Evolutionary conservation across 768 basidiomycete genomes (phyloP), one percentile per base, ranked within the genome.

Genomic region (Pulveroboletus sp.): DNA sequence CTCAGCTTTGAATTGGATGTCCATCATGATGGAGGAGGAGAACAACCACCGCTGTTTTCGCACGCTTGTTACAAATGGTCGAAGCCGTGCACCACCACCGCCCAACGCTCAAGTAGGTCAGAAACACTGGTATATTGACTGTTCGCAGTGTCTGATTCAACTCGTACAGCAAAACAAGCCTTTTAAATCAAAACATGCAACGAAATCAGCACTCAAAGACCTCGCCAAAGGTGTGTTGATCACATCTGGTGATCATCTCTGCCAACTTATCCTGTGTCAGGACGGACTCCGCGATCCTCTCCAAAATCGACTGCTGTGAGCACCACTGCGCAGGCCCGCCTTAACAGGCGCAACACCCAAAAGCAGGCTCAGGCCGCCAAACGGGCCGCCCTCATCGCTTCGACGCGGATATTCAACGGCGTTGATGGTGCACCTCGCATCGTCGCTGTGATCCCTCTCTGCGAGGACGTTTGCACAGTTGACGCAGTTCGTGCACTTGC

Each of bases 121-220:
- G 77, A 58, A 40, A 43, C 45, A 45, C 46, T 38, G 38, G 29
- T 36, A 43, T 47, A 17, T 38, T 36, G 33, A 36, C 35, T 35
- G 19, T 29, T 17, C 5, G 20, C 43, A 39, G 32, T 17, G 37
- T 52, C 32, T 20, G 40, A 45, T 25, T 29, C 35, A 39, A 40
- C 33, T 40, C 44, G 38, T 17, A 14, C 54, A 94, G 90, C 73
- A 82, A 76, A 97, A 98, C 70, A 98, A 98, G 68, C 57, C 79
- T 2, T 97, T 89, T 76, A 97, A 97, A 71, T 91, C 91, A 2
- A 89, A 84, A 64, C 90, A 94, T 74, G 80, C 92, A 2, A 81
- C 89, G 12, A 97, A 97, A 70, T 82, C 87, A 1, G 75, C 87
- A 0, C 60, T 97, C 33, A 93, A 88, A 68, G 89, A 90, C 38